Evolutionary conservation across 2,329 filamentous ascomycete genomes (phyloP), one percentile per base, ranked within the genome.

Genomic region (Parafenestella ontariensis): DNA sequence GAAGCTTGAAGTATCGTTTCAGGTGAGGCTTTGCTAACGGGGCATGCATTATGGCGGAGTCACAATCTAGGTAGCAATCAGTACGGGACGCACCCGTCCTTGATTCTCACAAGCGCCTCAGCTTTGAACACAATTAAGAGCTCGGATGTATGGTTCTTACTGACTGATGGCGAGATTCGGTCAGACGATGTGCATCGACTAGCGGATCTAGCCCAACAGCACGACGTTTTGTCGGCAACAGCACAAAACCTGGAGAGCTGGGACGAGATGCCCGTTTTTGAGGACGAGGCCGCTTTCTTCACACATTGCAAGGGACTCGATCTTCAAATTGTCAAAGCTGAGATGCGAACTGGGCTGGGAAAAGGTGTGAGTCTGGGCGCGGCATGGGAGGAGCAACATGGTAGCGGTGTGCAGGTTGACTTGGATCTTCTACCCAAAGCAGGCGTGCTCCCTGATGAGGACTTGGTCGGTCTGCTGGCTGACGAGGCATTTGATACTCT

Each of bases 151-250:
- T 75, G 71, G 71, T 67, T 68, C 29, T 58, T 74, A 5, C 40
- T 73, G 5, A 75, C 72, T 3, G 72, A 74, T 47, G 72, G 72
- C 3, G 55, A 72, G 33, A 65, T 74, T 18, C 54, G 28, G n/a
- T 57, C 57, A 2, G 6, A 21, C 2, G 54, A 63, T 23, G 72
- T 74, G 5, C 47, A 61, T 29, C 39, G 44, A 2, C 55, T 75
- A 5, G 63, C 65, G 2, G 39, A 54, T 9, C 36, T 67, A 5
- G 70, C 66, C 5, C 44, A 59, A 17, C 58, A 63, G 1, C 47
- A 56, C 1, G 50, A 52, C 1, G 52, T 70, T 1, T 51, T 68
- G 3, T 60, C 53, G 20, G 46, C 56, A 29, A 48, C 51, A 3
- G 52, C 56, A 36, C 57, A 58, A 17, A 61, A 68, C 24, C 58